phyloP scores from a whole-genome alignment of 2,329 filamentous ascomycete species.

The Lachnellula suecica region DNA sequence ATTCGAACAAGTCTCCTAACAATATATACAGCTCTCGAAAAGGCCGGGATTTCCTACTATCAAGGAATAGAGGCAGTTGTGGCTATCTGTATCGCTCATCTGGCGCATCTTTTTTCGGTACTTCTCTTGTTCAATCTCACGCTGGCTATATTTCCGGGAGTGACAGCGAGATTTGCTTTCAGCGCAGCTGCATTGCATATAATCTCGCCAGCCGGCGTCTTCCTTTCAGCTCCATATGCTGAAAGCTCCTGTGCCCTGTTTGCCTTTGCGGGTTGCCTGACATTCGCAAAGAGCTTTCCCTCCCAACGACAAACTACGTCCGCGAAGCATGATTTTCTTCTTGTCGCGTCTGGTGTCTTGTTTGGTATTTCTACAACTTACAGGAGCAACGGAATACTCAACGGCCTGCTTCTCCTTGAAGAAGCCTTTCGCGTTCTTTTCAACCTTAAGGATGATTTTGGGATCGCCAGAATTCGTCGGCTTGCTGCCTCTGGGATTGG shows the following conservation, averaged over 20 bases:
- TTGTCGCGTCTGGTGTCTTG: slow-evolving; percentile 61
- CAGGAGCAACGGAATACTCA: slow-evolving; percentile 84
- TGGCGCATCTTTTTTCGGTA: slow-evolving; percentile 75
- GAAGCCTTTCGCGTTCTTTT: slow-evolving; percentile 56
- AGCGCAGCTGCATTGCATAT: slow-evolving; percentile 74
- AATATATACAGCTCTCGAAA: slow-evolving; percentile 24
- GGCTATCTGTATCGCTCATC: slow-evolving; percentile 67
- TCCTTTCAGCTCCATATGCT: slow-evolving; percentile 82
- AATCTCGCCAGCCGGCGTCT: slow-evolving; percentile 83
- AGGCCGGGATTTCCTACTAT: slow-evolving; percentile 28
- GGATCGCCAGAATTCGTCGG: slow-evolving; percentile 45
- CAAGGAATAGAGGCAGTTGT: slow-evolving; percentile 46
- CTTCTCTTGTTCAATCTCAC: slow-evolving; percentile 70
- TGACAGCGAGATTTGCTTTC: slow-evolving; percentile 54
- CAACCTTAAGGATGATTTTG: slow-evolving; percentile 42
- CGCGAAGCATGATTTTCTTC: slow-evolving; percentile 40
- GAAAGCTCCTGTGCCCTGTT: slow-evolving; percentile 79
- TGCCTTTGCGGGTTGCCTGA: slow-evolving; percentile 70
- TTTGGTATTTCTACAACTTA: slow-evolving; percentile 75
- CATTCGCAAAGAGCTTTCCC: slow-evolving; percentile 57
- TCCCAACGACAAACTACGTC: slow-evolving; percentile 33
- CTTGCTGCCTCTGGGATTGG: slow-evolving; percentile 61
- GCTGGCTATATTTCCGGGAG: slow-evolving; percentile 49
- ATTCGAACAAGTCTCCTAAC: not conserved
- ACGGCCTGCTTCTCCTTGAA: slow-evolving; percentile 66